phyloP scores from a whole-genome alignment of 768 basidiomycete genomes.

The Russula olivacea region DNA sequence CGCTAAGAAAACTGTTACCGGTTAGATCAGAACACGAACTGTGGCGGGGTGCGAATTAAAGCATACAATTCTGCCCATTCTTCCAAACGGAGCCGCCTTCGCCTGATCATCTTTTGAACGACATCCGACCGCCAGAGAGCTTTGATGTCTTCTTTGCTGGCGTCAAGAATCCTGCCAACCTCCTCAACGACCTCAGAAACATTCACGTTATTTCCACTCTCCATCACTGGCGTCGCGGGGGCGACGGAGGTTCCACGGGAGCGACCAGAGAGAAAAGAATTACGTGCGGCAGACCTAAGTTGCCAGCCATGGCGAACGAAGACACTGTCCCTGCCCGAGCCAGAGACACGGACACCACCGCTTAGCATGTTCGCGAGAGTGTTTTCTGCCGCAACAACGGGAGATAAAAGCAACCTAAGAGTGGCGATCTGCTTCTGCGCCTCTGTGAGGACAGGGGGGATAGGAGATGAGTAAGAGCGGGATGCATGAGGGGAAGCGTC shows the following conservation, averaged over 20 bases:
- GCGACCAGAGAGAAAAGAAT: constrained; percentile 27
- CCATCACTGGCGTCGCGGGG: not conserved
- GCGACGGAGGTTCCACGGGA: constrained; percentile 12
- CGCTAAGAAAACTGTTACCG: constrained; percentile 57
- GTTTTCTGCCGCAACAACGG: constrained; percentile 55
- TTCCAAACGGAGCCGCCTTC: constrained; percentile 68
- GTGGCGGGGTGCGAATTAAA: constrained; percentile 14
- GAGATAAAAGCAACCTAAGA: constrained; percentile 53
- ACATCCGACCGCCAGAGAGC: constrained; percentile 68
- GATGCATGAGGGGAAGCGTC: not conserved
- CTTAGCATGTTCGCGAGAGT: constrained; percentile 67
- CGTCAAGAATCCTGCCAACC: constrained; percentile 40
- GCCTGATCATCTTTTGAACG: constrained; percentile 61
- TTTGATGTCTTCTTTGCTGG: constrained; percentile 57
- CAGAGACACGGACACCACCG: constrained; percentile 65
- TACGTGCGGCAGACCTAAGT: constrained; percentile 47
- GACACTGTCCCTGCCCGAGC: constrained; percentile 69
- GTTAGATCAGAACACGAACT: constrained; percentile 18
- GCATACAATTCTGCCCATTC: constrained; percentile 88
- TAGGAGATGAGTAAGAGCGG: constrained; percentile 1
- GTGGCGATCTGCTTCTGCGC: constrained; percentile 24
- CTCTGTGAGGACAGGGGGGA: constrained; percentile 8
- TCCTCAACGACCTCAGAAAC: constrained; percentile 22
- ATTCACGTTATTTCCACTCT: constrained; percentile 4
- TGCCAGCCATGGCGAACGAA: constrained; percentile 83